phyloP scores from a whole-genome alignment of 495 filamentous ascomycete species.

The Penicillium samsonianum region DNA sequence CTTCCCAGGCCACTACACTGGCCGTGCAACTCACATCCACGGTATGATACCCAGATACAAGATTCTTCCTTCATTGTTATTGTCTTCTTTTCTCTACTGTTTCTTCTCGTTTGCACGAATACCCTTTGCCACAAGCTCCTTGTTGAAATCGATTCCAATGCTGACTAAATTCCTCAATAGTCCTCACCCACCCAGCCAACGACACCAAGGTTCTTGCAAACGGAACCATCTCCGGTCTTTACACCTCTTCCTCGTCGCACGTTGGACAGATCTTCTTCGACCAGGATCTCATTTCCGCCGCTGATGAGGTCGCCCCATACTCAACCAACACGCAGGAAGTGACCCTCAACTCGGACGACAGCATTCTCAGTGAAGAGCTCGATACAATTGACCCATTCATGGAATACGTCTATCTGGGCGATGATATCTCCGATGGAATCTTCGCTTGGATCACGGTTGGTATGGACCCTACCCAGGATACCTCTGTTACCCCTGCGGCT shows the following conservation, averaged over 20 bases:
- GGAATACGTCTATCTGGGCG: constrained; percentile 49
- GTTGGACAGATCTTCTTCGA: constrained; percentile 67
- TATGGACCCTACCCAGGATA: constrained; percentile 31
- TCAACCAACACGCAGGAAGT: constrained; percentile 52
- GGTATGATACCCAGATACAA: constrained; percentile 21
- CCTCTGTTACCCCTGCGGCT: constrained; percentile 31
- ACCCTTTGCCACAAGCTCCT: neutral
- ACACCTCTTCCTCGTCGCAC: constrained; percentile 42
- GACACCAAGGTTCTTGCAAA: constrained; percentile 35
- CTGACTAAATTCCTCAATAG: constrained; percentile 3
- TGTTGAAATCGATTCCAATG: neutral
- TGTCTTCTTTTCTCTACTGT: neutral
- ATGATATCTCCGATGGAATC: constrained; percentile 35
- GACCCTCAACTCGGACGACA: constrained; percentile 55
- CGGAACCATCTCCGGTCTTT: constrained; percentile 36
- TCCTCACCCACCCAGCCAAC: constrained; percentile 41
- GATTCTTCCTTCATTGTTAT: neutral
- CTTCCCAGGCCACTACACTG: constrained; percentile 59
- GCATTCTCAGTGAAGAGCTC: constrained; percentile 47
- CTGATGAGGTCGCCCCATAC: constrained; percentile 55
- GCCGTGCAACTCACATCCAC: constrained; percentile 39
- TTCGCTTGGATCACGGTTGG: constrained; percentile 43
- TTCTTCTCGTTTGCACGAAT: neutral
- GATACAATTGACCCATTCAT: constrained; percentile 58
- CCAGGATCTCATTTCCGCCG: constrained; percentile 48